Evolutionary conservation across 2,329 filamentous ascomycete species (phyloP), one percentile per base, ranked within the genome.

Genomic region (Thelonectria rubi): DNA sequence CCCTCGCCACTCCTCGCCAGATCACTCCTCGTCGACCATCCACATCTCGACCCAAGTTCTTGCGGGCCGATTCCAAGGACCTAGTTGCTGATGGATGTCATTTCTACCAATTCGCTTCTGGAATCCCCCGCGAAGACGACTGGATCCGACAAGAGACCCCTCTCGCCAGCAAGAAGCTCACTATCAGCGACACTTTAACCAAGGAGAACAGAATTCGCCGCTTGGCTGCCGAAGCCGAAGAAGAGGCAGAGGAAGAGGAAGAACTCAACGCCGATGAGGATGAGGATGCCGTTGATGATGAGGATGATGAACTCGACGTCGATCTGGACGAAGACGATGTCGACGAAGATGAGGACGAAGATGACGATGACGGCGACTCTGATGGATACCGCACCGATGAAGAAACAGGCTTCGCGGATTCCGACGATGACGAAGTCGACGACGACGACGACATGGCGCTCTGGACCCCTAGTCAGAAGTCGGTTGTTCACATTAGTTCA

Each of bases 41-140:
- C 2, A 55, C 69, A 26, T 51, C 66, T 14, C 70, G 76, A 10
- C 77, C 77, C 24, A 84, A 80, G 66, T 87, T 82, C 67, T 75
- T 87, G 14, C 82, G 80, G 8, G 84, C 82, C 15, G 77, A 82
- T 59, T 79, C 80, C 5, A 78, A 73, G 37, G 85, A 87, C 51
- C 72, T 87, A 45, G 78, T 79, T 39, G 80, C 80, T 42, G 86
- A 89, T 65, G 82, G 82, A 24, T 88, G 80, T 73, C 87, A 80
- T 50, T 98, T 97, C 74, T 92, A 97, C 75, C 94, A 97, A 72
- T 98, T 98, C 75, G 94, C 92, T 45, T 93, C 91, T 74, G 93
- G 92, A 51, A 84, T 88, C 60, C 84, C 90, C 42, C 88, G 92
- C 60, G 91, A 95, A 64, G 94, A 97, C 60, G 94, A 97, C 70